Evolutionary conservation across 176 grass and related monocot species (phyloP).

Genomic region (Tillandsia leiboldiana): DNA sequence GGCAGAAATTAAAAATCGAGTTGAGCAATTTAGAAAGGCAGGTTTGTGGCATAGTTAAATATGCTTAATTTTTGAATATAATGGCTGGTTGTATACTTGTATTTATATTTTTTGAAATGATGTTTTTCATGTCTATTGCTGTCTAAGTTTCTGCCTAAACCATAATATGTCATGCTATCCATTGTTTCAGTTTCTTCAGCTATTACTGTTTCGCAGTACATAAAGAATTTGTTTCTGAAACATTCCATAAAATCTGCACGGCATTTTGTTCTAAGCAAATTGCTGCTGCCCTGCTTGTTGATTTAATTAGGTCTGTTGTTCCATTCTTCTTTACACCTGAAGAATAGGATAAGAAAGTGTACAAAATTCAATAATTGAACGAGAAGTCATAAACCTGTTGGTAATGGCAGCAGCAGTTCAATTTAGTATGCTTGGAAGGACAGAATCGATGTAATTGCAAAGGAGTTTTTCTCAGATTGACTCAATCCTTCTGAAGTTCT

Average conservation of each 20-base stretch:
- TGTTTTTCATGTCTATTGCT: not conserved
- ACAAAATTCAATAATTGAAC: too few species aligned
- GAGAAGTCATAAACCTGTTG: too few species aligned
- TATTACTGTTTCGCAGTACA: not conserved
- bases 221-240: not conserved
- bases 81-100: not conserved
- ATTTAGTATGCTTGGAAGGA: too few species aligned
- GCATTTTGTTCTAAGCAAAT: not conserved
- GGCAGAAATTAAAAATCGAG: slow-evolving; percentile 63
- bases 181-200: not conserved
- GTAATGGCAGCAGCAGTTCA: too few species aligned
- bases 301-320: too few species aligned
- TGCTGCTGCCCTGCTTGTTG: not conserved
- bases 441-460: too few species aligned
- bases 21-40: slow-evolving; percentile 84
- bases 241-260: not conserved
- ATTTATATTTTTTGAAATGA: not conserved
- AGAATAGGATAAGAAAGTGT: too few species aligned
- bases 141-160: not conserved
- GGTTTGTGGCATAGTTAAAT: slow-evolving; percentile 28
- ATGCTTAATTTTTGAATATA: not conserved
- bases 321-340: too few species aligned
- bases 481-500: slow-evolving; percentile 18
- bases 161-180: not conserved
- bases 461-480: not conserved